Percentiles rank a stretch among this genome's conserved stretches.
These are phyloP conservation scores for Shiraia bambusicola DNA, from an alignment of 2,329 filamentous ascomycete species.

Conservation along the genomic window DNA sequence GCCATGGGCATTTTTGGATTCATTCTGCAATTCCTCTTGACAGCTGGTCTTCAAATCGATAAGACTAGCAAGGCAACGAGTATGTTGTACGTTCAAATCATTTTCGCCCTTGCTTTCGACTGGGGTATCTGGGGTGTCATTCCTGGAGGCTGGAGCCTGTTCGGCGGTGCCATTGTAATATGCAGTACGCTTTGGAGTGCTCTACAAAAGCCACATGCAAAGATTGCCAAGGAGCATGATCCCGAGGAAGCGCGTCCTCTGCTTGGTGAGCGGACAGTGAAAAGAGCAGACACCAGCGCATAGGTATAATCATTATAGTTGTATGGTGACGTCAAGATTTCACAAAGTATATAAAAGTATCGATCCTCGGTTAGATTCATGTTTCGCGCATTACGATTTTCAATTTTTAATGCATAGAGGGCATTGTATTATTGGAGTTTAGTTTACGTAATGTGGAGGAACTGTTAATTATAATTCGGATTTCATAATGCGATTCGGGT, in stretches of 20 bases:
- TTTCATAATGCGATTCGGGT: too few species aligned
- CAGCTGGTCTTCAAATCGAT: conserved; percentile 69
- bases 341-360: too few species aligned
- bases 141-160: conserved; percentile 12
- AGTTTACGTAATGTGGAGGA: too few species aligned
- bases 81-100: conserved; percentile 66
- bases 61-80: conserved; percentile 60
- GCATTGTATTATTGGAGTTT: too few species aligned
- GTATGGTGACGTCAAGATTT: too few species aligned
- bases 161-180: conserved; percentile 10
- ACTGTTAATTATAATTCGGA: too few species aligned
- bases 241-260: conserved; percentile 12
- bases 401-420: too few species aligned
- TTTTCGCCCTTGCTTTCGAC: conserved; percentile 64
- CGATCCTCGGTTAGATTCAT: too few species aligned
- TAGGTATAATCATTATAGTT: too few species aligned
- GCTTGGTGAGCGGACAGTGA: conserved; percentile 2
- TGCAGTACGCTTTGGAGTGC: conserved; percentile 11
- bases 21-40: conserved; percentile 77
- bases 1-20: conserved; percentile 72
- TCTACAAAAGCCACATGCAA: conserved; percentile 8
- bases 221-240: conserved; percentile 1
- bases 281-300: conserved; percentile 5
- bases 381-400: too few species aligned
- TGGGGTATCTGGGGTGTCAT: conserved; percentile 53